Conservation (phyloP, 106 monocot species). For the Cymbidium sinense region DNA sequence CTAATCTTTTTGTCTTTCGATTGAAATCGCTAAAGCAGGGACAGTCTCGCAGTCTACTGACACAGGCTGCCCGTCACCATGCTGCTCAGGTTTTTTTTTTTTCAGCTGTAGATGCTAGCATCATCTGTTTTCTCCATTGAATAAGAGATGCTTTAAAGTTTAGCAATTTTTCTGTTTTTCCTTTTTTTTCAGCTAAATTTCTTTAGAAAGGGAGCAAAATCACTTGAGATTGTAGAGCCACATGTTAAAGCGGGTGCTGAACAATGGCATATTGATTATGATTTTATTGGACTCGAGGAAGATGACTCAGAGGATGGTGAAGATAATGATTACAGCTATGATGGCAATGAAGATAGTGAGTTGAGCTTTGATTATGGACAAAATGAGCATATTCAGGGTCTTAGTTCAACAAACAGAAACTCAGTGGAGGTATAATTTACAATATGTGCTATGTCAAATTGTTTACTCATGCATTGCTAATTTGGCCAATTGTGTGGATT, state of each 20-base stretch:
- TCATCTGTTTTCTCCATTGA: constrained; percentile 5
- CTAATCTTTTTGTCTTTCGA: constrained; percentile 82
- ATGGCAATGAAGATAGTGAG: constrained; percentile 40
- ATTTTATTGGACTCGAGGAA: constrained; percentile 54
- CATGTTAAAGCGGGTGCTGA: constrained; percentile 48
- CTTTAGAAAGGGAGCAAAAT: constrained; percentile 67
- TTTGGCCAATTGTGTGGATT: not conserved
- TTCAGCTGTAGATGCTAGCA: not conserved
- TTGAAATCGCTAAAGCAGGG: constrained; percentile 97
- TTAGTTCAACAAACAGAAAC: constrained; percentile 27
- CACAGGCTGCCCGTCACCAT: constrained; percentile 91
- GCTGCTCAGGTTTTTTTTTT: constrained; percentile 71
- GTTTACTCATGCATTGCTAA: not conserved
- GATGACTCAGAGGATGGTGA: constrained; percentile 31
- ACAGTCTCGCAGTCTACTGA: constrained; percentile 79
- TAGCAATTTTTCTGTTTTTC: not conserved
- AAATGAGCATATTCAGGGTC: constrained; percentile 26
- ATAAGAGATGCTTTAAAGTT: constrained; percentile 8
- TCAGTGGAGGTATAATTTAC: constrained; percentile 43
- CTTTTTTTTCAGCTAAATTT: constrained; percentile 47
- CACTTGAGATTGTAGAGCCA: constrained; percentile 49
- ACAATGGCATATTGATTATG: constrained; percentile 50
- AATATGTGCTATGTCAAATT: not conserved
- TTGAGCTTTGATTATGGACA: constrained; percentile 61
- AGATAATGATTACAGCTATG: constrained; percentile 20